These are phyloP conservation scores for Cornus kousa DNA, from an alignment of 148 eudicot genomes.

Conservation along the genomic window DNA sequence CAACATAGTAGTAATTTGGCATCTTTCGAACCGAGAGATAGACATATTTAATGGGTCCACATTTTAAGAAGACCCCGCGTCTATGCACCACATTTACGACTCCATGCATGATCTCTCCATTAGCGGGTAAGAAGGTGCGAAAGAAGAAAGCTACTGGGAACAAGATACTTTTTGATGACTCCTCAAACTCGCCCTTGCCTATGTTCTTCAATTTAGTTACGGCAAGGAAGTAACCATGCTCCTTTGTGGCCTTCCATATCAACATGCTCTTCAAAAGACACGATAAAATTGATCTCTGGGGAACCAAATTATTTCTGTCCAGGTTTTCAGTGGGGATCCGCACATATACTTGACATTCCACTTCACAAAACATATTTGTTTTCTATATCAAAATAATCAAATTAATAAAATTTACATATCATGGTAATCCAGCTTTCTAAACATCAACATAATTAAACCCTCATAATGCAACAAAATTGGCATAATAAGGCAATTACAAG, in stretches of 20 bases:
- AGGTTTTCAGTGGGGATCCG: constrained; percentile 12
- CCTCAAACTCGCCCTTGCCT: constrained; percentile 19
- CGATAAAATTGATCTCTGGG: constrained; percentile 20
- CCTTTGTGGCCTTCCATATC: constrained; percentile 23
- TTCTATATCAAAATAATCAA: neutral
- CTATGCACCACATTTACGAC: constrained; percentile 24
- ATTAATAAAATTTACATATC: neutral
- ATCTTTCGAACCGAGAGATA: constrained; percentile 33
- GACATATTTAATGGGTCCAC: constrained; percentile 38
- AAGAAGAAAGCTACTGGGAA: constrained; percentile 34
- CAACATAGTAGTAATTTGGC: constrained; percentile 27
- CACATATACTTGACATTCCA: neutral
- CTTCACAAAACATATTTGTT: constrained; percentile 29
- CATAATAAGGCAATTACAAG: too few species aligned
- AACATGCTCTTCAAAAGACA: constrained; percentile 28
- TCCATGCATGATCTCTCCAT: constrained; percentile 48
- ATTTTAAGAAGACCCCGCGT: constrained; percentile 35
- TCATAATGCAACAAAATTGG: too few species aligned
- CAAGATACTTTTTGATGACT: constrained; percentile 4
- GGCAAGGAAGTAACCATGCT: constrained; percentile 41
- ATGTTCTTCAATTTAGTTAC: constrained; percentile 41
- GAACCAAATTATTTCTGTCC: constrained; percentile 12
- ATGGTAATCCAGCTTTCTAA: neutral
- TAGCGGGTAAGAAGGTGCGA: constrained; percentile 38
- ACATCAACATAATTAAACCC: neutral